These are phyloP conservation scores for Talinum fruticosum DNA, from an alignment of 148 eudicot species.

Conservation along the genomic window DNA sequence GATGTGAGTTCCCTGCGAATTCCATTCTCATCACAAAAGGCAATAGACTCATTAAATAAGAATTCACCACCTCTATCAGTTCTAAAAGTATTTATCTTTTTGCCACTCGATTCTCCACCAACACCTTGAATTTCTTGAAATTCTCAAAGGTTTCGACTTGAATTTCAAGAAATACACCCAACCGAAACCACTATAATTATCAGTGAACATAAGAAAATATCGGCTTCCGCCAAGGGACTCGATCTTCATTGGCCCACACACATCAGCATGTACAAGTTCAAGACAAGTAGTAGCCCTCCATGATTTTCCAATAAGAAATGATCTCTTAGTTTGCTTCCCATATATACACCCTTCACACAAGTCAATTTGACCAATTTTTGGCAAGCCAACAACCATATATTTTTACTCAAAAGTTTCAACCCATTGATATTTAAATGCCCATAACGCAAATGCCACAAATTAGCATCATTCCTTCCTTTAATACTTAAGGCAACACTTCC, in stretches of 20 bases:
- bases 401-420: neutral
- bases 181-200: neutral
- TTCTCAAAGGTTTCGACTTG: conserved; percentile 14
- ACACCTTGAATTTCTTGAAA: conserved; percentile 15
- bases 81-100: neutral
- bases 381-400: neutral
- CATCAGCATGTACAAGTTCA: neutral
- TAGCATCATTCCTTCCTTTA: neutral
- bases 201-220: neutral
- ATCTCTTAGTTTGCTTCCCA: neutral
- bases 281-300: neutral
- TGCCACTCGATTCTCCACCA: neutral
- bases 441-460: neutral
- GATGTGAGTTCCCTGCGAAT: neutral
- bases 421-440: neutral
- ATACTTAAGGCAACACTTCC: neutral
- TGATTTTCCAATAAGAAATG: neutral
- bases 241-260: neutral
- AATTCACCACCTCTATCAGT: conserved; percentile 20
- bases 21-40: conserved; percentile 1
- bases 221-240: neutral
- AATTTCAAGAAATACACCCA: neutral
- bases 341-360: neutral
- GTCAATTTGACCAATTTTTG: neutral
- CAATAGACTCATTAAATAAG: neutral